Evolutionary conservation across 176 grass and related monocot genomes (phyloP).

Genomic region (Rhynchospora tenuis): DNA sequence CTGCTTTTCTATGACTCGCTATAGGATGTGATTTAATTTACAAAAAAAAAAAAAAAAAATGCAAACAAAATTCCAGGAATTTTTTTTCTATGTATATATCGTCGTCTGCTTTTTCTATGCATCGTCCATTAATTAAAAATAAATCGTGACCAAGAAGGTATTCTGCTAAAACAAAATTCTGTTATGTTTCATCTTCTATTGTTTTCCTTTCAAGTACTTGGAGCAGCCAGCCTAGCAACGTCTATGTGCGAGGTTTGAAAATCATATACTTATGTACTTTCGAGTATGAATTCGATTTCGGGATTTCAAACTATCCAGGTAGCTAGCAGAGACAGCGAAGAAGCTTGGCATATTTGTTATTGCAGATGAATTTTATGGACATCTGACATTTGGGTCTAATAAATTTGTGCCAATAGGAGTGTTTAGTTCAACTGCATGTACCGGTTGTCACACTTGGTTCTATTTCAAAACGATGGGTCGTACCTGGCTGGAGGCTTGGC

Average conservation of each 20-base stretch:
- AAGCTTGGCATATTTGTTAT: conserved; percentile 73
- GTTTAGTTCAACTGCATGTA: conserved; percentile 32
- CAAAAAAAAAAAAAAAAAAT: too few species aligned
- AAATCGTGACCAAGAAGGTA: neutral
- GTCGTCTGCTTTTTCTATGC: too few species aligned
- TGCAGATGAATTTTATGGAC: conserved; percentile 62
- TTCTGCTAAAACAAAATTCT: neutral
- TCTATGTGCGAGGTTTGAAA: neutral
- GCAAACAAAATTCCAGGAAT: too few species aligned
- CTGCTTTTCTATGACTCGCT: too few species aligned
- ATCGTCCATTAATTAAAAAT: too few species aligned
- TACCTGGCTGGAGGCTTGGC: conserved; percentile 77
- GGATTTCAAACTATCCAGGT: conserved; percentile 25
- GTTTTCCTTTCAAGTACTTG: neutral
- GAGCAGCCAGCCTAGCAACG: neutral
- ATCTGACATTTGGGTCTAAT: conserved; percentile 48
- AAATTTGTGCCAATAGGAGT: conserved; percentile 54
- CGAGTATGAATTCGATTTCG: neutral
- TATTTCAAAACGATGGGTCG: conserved; percentile 77
- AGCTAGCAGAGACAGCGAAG: conserved; percentile 48
- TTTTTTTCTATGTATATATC: too few species aligned
- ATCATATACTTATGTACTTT: neutral
- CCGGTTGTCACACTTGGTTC: conserved; percentile 63
- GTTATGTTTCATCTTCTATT: neutral
- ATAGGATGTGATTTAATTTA: too few species aligned